Evolutionary conservation across 2,329 filamentous ascomycete species (phyloP).

Genomic region (Chlorencoelia australis): DNA sequence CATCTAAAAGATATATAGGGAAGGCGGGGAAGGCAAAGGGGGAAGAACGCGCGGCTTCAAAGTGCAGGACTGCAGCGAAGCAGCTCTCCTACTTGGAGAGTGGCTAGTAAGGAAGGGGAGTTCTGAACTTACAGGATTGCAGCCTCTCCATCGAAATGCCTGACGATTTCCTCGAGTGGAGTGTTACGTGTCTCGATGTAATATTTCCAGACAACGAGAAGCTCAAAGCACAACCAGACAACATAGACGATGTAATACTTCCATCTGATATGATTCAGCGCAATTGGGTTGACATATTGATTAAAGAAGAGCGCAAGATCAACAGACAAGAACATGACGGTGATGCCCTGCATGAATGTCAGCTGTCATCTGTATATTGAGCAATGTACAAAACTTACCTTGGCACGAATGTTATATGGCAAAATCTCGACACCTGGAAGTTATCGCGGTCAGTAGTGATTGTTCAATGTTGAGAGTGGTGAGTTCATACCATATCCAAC

Average conservation of each 20-base stretch:
- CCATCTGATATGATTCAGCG: constrained; percentile 30
- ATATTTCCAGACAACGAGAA: constrained; percentile 23
- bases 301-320: constrained; percentile 37
- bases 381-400: constrained; percentile 10
- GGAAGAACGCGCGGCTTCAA: too few relatives aligned
- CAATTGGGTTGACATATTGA: constrained; percentile 34
- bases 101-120: too few relatives aligned
- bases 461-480: too few relatives aligned
- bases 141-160: constrained; percentile 34
- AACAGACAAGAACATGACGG: constrained; percentile 35
- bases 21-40: too few relatives aligned
- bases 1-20: too few relatives aligned
- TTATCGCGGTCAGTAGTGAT: too few relatives aligned
- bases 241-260: constrained; percentile 36
- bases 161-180: constrained; percentile 35
- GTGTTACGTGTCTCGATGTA: constrained; percentile 35
- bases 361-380: neutral
- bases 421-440: constrained; percentile 23
- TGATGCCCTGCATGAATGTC: constrained; percentile 21
- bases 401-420: constrained; percentile 24
- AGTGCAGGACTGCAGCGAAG: too few relatives aligned
- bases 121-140: too few relatives aligned
- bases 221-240: constrained; percentile 23
- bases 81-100: too few relatives aligned
- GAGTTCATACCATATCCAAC: constrained; percentile 20